Base-by-base conservation (phyloP, 495 filamentous ascomycete species). In the Diplogelasinospora grovesii region DNA sequence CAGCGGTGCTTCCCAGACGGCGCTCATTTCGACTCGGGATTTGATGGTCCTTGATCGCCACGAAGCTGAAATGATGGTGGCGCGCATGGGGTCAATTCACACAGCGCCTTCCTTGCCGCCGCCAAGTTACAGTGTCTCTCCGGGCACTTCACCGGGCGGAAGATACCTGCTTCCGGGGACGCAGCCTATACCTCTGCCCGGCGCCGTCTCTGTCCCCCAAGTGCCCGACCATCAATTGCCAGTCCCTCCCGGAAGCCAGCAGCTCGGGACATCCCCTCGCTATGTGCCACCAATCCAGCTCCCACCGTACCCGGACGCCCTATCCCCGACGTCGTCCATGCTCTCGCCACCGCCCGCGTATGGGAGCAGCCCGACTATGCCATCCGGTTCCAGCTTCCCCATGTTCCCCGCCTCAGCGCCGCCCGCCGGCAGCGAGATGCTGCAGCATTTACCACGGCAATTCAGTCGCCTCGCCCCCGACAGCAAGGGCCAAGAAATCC, bases 401-500 rank as follows among this genome's bases (percentile, higher is more conserved):
- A 5, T 43, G 32, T 27, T 43, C 0, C 10, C 48, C 10, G 8
- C 45, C 13, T 50, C 49, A 4, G 44, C 45, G 1, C 48, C 53
- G 8, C 23, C 37, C 1, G 20, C 41, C n/a, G 44, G 39, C 4
- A 47, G 36, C 18, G 45, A 37, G 26, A 13, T 47, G 3, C 22
- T 28, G n/a, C 31, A 43, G 8, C 25, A 29, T 14, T 39, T 18
- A 3, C 36, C 48, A 10, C 46, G 44, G 8, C 49, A 46, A 32
- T 42, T 33, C 32, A 58, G 47, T 36, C 44, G 42, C 22, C 48
- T 76, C 1, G 70, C 61, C 1, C 74, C 73, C 1, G 77, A 79
- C 39, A 61, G 66, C 24, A 55, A 63, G 10, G 75, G 75, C 10
- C 68, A 73, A 23, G 77, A 75, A 23, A 84, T 86, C 22, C 78